Conservation (phyloP, 2,329 filamentous ascomycete species). For the Ploettnerulaceae sp. region DNA sequence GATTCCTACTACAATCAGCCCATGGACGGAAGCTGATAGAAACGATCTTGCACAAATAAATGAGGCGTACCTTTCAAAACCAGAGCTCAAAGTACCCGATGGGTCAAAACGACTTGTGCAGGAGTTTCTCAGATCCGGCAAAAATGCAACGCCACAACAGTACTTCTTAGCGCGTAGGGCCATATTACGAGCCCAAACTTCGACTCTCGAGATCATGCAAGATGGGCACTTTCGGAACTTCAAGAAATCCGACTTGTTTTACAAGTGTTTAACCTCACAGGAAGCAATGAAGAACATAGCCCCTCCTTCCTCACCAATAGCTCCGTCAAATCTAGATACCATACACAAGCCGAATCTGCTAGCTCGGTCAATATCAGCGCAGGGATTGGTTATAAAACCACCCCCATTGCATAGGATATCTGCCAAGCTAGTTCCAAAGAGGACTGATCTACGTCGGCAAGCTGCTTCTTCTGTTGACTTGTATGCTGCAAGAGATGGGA, state of each 20-base stretch:
- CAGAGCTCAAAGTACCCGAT: constrained; percentile 73
- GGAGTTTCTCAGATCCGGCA: constrained; percentile 74
- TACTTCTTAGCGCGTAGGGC: constrained; percentile 79
- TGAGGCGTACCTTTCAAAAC: constrained; percentile 77
- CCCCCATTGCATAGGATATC: constrained; percentile 42
- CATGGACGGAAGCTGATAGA: constrained; percentile 80
- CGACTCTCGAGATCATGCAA: constrained; percentile 79
- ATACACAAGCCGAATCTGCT: constrained; percentile 25
- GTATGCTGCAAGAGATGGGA: constrained; percentile 40
- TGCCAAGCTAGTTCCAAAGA: constrained; percentile 41
- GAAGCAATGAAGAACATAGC: constrained; percentile 50
- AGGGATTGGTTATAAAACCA: constrained; percentile 38
- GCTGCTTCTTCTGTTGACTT: constrained; percentile 59
- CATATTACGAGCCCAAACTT: constrained; percentile 76
- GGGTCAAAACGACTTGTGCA: constrained; percentile 65
- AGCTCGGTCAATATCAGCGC: constrained; percentile 25
- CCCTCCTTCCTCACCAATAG: constrained; percentile 22
- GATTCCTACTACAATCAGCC: constrained; percentile 53
- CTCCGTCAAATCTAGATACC: constrained; percentile 36
- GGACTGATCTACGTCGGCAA: constrained; percentile 52
- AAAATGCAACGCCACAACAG: constrained; percentile 69
- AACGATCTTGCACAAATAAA: constrained; percentile 87
- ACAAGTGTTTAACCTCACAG: constrained; percentile 90
- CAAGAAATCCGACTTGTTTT: constrained; percentile 89
- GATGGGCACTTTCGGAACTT: constrained; percentile 76